Evolutionary conservation across 495 filamentous ascomycete species (phyloP).

Genomic region (Echria macrotheca): DNA sequence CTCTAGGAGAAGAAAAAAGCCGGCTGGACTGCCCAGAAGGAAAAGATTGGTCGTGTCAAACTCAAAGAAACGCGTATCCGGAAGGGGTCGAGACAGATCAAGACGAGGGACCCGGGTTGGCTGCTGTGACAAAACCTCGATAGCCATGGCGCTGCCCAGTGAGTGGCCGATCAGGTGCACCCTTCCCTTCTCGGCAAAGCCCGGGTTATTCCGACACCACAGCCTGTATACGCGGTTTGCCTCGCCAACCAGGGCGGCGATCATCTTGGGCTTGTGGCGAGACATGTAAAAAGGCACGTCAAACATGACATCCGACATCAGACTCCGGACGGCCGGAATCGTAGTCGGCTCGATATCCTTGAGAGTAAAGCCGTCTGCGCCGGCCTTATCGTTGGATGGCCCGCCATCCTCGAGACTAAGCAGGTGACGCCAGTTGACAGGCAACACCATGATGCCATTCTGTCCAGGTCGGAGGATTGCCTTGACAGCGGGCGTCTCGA

Average conservation of each 20-base stretch:
- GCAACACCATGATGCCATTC: conserved; percentile 52
- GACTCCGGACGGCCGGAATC: conserved; percentile 78
- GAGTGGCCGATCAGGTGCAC: conserved; percentile 94
- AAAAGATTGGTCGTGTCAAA: conserved; percentile 89
- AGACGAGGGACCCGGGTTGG: conserved; percentile 58
- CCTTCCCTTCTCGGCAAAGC: conserved; percentile 70
- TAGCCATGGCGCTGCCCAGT: conserved; percentile 84
- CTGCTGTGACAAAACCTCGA: conserved; percentile 86
- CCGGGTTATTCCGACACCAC: conserved; percentile 89
- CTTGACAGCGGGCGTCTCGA: conserved; percentile 67
- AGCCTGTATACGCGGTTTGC: conserved; percentile 90
- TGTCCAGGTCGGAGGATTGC: conserved; percentile 63
- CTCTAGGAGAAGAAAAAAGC: conserved; percentile 89
- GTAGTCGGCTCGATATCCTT: conserved; percentile 90
- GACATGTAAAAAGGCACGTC: conserved; percentile 97
- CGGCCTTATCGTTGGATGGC: conserved; percentile 36
- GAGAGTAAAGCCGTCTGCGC: conserved; percentile 63
- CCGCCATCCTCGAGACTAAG: conserved; percentile 77
- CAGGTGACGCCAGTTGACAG: conserved; percentile 81
- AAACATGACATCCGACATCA: conserved; percentile 95
- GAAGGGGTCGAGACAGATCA: conserved; percentile 40
- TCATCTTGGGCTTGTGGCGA: conserved; percentile 92
- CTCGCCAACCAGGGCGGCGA: conserved; percentile 79
- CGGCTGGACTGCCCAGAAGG: conserved; percentile 85
- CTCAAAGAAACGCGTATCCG: conserved; percentile 66